Base-by-base conservation (phyloP, 1,284 basidiomycete species). In the Moniliophthora roreri region DNA sequence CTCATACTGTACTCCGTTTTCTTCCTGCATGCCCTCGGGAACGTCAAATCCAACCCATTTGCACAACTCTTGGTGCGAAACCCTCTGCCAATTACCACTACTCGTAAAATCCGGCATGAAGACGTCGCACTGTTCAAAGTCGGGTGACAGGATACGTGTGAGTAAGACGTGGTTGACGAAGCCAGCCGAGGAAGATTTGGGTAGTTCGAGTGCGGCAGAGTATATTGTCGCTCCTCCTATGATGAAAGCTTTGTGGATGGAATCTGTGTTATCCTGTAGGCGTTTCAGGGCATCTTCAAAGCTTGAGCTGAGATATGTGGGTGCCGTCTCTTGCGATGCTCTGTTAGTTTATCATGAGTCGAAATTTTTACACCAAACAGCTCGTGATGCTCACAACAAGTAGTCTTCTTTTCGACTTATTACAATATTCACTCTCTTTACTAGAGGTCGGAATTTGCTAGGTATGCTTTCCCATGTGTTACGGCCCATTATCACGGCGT, bases 381-480 rank as follows among this genome's bases (percentile, higher is more conserved):
- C 32, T 21, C 28, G 28, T 1, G 28, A 26, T 13, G 77, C 86
- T 61, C 67, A 94, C 87, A 93, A 65, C 48, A 85, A 71, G 61
- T 87, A 88, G 24, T 76, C 69, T 6, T 66, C 48, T 60, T 88
- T 84, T 26, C 82, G 76, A 60, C 86, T 93, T 34, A 98, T 76
- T 34, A 99, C 85, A 13, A 96, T 69, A 66, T 99, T 99, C 56
- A 83, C 59, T 37, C 97, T 78, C 28, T 80, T 82, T 40, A 80
- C 76, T 23, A 99, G 77, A 2, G 97, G 97, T 57, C 91, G 81
- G 72, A 91, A 93, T 68, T 86, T 91, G 6, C 66, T 61, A n/a
- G 97, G 96, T 55, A 99, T 99, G 67, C 92, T 93, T 69, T 97
- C 93, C 97, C 97, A 99, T 16, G 95, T 98, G 64, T 93, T 95